Conservation (phyloP, 352 stramenopile species). For the Phytophthora colocasiae region DNA sequence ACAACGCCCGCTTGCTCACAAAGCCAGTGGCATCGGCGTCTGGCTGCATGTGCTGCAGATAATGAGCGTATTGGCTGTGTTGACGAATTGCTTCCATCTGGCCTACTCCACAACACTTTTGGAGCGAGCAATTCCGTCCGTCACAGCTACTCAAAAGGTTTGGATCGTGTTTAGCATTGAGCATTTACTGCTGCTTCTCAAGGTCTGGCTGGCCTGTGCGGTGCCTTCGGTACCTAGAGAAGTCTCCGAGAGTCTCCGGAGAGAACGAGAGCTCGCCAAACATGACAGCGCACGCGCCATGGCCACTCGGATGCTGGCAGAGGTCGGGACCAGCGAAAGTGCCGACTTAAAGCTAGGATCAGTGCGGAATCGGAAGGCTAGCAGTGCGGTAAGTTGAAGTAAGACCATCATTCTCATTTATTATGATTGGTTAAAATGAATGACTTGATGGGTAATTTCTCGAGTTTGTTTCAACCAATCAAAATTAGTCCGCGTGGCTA, state of each 20-base stretch:
- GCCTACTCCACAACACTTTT: conserved; percentile 82
- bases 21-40: conserved; percentile 93
- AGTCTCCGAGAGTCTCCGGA: conserved; percentile 54
- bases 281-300: conserved; percentile 73
- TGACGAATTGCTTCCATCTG: conserved; percentile 97
- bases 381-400: conserved; percentile 19
- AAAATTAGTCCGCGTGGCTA: conserved; percentile 12
- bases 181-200: conserved; percentile 67
- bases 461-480: conserved; percentile 7
- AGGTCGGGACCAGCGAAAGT: conserved; percentile 1
- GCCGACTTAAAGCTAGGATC: conserved; percentile 15
- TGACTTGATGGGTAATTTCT: not conserved
- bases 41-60: conserved; percentile 94
- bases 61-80: conserved; percentile 94
- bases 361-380: conserved; percentile 6
- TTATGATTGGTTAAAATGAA: too few relatives aligned
- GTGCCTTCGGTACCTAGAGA: conserved; percentile 64
- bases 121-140: conserved; percentile 49
- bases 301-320: conserved; percentile 38
- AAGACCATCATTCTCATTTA: conserved; percentile 8
- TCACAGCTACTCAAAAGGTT: conserved; percentile 60
- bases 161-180: conserved; percentile 85
- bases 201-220: conserved; percentile 70
- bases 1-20: conserved; percentile 91
- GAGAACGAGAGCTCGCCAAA: conserved; percentile 72